Evolutionary conservation across 805 yeast genomes (phyloP).

Genomic region (Pichia membranifaciens): DNA sequence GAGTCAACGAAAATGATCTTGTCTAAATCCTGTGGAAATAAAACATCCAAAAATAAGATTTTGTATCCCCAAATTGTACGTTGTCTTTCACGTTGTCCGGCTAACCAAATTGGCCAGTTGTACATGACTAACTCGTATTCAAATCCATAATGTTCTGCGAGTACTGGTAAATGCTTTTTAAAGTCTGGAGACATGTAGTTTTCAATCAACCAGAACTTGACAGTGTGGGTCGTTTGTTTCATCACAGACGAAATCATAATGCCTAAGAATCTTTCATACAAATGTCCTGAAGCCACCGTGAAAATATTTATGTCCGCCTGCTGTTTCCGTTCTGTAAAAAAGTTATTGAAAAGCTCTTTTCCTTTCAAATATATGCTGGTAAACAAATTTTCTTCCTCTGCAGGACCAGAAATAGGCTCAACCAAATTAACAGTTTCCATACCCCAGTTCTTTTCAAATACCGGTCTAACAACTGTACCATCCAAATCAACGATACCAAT

Average conservation of each 20-base stretch:
- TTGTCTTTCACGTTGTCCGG: constrained; percentile 70
- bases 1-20: constrained; percentile 83
- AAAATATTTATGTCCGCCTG: constrained; percentile 72
- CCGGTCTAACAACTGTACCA: constrained; percentile 43
- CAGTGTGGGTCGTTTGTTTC: constrained; percentile 54
- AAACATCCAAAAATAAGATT: constrained; percentile 75
- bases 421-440: constrained; percentile 7
- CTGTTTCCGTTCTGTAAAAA: constrained; percentile 9
- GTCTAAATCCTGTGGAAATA: constrained; percentile 73
- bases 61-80: constrained; percentile 87
- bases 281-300: constrained; percentile 76
- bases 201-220: constrained; percentile 84
- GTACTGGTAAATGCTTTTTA: constrained; percentile 48
- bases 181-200: constrained; percentile 72
- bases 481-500: constrained; percentile 35
- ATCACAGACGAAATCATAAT: constrained; percentile 80
- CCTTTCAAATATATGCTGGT: constrained; percentile 1
- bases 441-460: constrained; percentile 29
- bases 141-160: constrained; percentile 56
- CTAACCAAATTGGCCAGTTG: constrained; percentile 90
- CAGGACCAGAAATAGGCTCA: constrained; percentile 4
- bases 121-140: constrained; percentile 74
- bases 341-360: background rate
- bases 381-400: constrained; percentile 8
- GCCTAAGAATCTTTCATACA: constrained; percentile 65